phyloP scores from a whole-genome alignment of 176 grass and related monocot species.

The Typha latifolia region DNA sequence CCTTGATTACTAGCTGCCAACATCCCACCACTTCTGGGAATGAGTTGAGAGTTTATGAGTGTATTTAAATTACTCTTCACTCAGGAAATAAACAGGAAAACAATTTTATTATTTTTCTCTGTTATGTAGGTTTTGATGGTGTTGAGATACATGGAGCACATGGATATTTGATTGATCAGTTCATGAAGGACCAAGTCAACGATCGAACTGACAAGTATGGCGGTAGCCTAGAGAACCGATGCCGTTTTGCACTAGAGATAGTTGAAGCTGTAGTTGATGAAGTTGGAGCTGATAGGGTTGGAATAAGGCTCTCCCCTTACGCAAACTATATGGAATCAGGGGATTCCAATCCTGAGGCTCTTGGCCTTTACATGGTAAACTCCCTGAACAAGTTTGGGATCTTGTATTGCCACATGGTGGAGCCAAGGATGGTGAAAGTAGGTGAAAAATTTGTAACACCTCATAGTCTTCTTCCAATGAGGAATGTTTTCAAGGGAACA shows the following conservation, averaged over 20 bases:
- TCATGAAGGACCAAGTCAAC: conserved; percentile 66
- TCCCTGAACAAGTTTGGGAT: conserved; percentile 49
- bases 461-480: conserved; percentile 40
- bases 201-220: conserved; percentile 58
- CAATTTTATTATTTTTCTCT: no score
- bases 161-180: conserved; percentile 78
- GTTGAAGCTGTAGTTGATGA: conserved; percentile 49
- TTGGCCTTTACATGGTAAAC: conserved; percentile 55
- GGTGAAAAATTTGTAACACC: conserved; percentile 33
- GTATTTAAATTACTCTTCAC: no score
- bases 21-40: no score
- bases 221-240: conserved; percentile 62
- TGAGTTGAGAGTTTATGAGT: no score
- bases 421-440: conserved; percentile 40
- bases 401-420: conserved; percentile 55
- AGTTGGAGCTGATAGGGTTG: conserved; percentile 61
- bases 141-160: conserved; percentile 81
- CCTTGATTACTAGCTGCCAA: no score
- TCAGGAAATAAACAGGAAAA: no score
- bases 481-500: conserved; percentile 38
- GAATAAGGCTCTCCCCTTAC: conserved; percentile 71
- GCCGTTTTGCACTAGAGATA: conserved; percentile 58
- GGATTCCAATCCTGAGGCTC: conserved; percentile 52
- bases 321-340: conserved; percentile 29
- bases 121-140: conserved; percentile 61